Evolutionary conservation across 345 rosid genomes (phyloP), one percentile per base, ranked within the genome.

Genomic region (Passiflora organensis): DNA sequence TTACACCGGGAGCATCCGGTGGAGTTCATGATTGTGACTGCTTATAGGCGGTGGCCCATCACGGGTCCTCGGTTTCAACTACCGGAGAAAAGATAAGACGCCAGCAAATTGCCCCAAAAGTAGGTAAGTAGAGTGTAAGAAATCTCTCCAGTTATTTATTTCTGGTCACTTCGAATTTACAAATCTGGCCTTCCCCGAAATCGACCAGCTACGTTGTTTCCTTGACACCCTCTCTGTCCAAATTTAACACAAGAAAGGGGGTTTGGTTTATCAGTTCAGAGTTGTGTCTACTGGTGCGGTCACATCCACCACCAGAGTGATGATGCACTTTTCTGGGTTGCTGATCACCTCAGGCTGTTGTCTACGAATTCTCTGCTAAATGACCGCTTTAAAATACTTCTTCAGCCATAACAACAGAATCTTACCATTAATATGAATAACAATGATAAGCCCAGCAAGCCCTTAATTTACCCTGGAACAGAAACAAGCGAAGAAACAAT

Each of bases 41-140:
- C 72, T 20, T 52, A 59, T 24, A 22, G 18, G 43, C 63, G 71
- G 87, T 72, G 62, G 68, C 50, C 23, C 72, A 34, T 79, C 84
- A 79, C 78, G 82, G 80, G 34, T 55, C 54, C 71, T 58, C 73
- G 34, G 34, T 28, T 28, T 28, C 34, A 28, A 28, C 34, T 28
- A 28, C 34, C 34, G 34, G 34, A 28, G 75, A 58, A 65, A 53
- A 59, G 68, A 59, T 60, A 18, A 59, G 54, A 53, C 54, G 68
- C 56, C 71, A 73, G 55, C 77, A 56, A 68, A 59, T 73, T 78
- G 68, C 73, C 72, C 61, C 25, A 15, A 64, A 57, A 59, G 68
- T 10, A 67, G 64, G 78, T 24, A 58, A 64, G 57, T 50, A 46
- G 21, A 0, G 54, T 51, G 52, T 47, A 39, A 6, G 43, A 17